Percentiles rank a stretch among this genome's conserved stretches.
phyloP scores from a whole-genome alignment of 2,329 filamentous ascomycete species.

The Penicillium sp. region DNA sequence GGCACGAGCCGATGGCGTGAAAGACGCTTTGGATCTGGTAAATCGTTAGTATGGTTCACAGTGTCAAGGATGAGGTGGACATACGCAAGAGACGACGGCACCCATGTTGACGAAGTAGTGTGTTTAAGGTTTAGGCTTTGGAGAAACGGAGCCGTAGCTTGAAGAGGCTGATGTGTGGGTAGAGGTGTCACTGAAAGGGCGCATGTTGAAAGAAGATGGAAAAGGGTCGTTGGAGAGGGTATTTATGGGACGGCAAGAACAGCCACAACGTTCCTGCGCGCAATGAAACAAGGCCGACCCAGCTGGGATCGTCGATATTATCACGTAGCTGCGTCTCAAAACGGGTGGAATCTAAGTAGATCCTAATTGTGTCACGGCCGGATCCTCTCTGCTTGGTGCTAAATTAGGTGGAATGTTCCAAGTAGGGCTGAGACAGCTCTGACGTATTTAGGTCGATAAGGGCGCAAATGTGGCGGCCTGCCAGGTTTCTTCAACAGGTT shows the following conservation, averaged over 20 bases:
- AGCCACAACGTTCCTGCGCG: background rate
- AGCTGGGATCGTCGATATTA: background rate
- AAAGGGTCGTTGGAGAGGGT: background rate
- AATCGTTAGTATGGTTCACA: constrained; percentile 20
- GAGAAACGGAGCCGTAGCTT: constrained; percentile 18
- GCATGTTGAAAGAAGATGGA: constrained; percentile 19
- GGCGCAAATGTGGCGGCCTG: constrained; percentile 3
- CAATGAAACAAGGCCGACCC: background rate
- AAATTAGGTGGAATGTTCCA: constrained; percentile 15
- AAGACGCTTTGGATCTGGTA: constrained; percentile 58
- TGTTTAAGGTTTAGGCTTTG: constrained; percentile 17
- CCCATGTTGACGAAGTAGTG: constrained; percentile 60
- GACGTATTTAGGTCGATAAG: constrained; percentile 8
- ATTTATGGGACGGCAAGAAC: background rate
- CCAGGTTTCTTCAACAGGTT: background rate
- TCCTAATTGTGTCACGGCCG: background rate
- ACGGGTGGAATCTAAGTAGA: background rate
- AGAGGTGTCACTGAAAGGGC: constrained; percentile 29
- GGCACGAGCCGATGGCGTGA: constrained; percentile 61
- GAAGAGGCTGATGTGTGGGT: constrained; percentile 30
- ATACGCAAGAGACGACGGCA: constrained; percentile 79
- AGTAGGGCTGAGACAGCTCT: constrained; percentile 16
- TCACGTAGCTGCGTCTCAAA: background rate
- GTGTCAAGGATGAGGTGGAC: constrained; percentile 34
- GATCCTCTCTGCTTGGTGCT: background rate